Evolutionary conservation across 345 rosid species (phyloP), one percentile per base, ranked within the genome.

Genomic region (Xanthoceras sorbifolium): DNA sequence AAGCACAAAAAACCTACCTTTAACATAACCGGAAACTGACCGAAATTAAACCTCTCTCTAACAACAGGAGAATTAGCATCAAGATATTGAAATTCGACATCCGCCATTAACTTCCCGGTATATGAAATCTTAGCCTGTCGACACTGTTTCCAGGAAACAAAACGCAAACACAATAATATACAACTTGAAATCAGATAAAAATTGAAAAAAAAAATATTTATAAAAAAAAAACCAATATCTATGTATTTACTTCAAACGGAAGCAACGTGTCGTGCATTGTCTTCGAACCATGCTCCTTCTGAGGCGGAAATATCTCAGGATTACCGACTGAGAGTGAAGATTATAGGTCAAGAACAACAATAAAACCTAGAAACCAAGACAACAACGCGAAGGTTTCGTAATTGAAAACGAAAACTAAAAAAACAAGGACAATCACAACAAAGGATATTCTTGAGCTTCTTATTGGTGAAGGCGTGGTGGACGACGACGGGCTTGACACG

Each of bases 121-220:
- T 96, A 96, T 0, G 99, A 96, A 78, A 81, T 79, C 83, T 90
- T 96, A 1, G 98, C 97, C 69, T 92, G 97, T 29, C 98, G 82
- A 86, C 97, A 92, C 98, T 95, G 89, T 82, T 79, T 9, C 55
- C 64, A 61, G 9, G 60, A 79, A 48, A 48, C 48, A 71, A 34
- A 4, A 6, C 17, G 54, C 25, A 2, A 29, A 76, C 15, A 23
- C 25, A 72, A 69, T 64, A 79, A 74, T 59, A 50, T 59, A 40
- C 64, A 32, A 18, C 29, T 8, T 25, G 31, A n/a, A 44, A 67
- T 10, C 15, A 67, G 42, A 76, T 17, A 15, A 6, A 59, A 9
- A 40, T n/a, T 15, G 59, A 74, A 73, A 60, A 23, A 26, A 8
- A 1, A 29, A 40, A 69, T 18, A 50, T 5, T 23, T 50, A 23